Base-by-base conservation (phyloP, 805 yeast species). In the Brettanomyces nanus region DNA sequence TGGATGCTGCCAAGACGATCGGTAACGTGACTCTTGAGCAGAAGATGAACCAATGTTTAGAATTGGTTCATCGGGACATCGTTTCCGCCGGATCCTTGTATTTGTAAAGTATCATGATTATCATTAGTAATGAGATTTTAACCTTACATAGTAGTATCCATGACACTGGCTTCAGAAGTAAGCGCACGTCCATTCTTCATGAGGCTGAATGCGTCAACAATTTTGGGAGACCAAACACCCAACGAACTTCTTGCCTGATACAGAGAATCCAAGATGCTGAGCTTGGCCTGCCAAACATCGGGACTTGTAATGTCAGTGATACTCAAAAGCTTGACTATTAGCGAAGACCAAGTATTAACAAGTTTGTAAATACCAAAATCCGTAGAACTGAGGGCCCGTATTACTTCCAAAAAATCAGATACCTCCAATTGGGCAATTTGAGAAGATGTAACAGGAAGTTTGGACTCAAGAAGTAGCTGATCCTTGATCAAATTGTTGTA, bases 1-100 rank as follows among this genome's bases (percentile, higher is more conserved):
- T 80, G 32, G 79, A 75, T 48, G 97, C 97, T 11, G 92, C 98
- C 2, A 85, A 83, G 54, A 85, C 95, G 13, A 92, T 92, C 47
- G 99, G 98, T 43, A 92, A 92, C 58, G 72, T 73, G 25, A 90
- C 80, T 28, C 67, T 92, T 46, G 89, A 84, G 58, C 80, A 75
- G 41, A 90, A 92, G 58, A 87, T 92, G 95, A 89, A 80, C 40
- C 75, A 78, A 51, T 84, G 94, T 4, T 69, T 81, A 46, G 89
- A 78, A 51, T 64, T 90, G 56, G 86, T 92, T 41, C 95, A 89
- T 56, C 83, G 98, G 63, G 97, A 89, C 61, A 83, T 92, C 46
- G 97, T 92, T 37, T 82, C 95, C 47, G 97, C 97, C 19, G 96
- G 95, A 20, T 87, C 97, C 4, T 70, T 92, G 67, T 92, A 92